Base-by-base conservation (phyloP, 805 yeast genomes). In the Saccharomyces mikatae region DNA sequence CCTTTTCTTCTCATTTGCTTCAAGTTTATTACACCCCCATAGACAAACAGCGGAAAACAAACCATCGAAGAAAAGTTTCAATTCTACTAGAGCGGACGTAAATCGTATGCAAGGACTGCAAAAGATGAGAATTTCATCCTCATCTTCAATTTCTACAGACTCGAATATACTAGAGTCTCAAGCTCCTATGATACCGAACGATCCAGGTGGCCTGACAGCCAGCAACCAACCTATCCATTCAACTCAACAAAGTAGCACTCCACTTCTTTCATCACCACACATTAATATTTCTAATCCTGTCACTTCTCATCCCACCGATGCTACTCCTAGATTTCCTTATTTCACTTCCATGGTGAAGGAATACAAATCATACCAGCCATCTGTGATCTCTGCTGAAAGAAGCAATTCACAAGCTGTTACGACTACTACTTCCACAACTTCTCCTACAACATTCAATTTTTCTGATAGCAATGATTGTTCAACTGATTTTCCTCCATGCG, bases 331-430 rank as follows among this genome's bases (percentile, higher is more conserved):
- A 11, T 24, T 50, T 24, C 66, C 70, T 2, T 49, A 51, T 47
- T 67, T 67, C 51, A 57, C 67, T 9, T 36, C 51, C 13, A 41
- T 57, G 22, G 66, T 67, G 1, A 57, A 54, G n/a, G 58, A 60
- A 17, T 61, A 54, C 27, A 60, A 63, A 48, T 47, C 60, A 1
- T 67, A 57, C 44, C 66, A 65, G 49, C 68, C 68, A 1, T 50
- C 63, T 26, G 59, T 62, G 11, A 59, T 58, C 11, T 56, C 62
- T 4, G 57, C 64, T 2, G 62, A 62, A 13, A 58, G 54, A 26
- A 61, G 61, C 41, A 60, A 64, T 49, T 55, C 58, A 6, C 68
- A 65, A 49, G 55, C 71, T 1, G 58, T 63, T 4, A 55, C 61
- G 9, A 66, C 68, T 3, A 62, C 66, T 46, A 55, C 53, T 14